Base-by-base conservation (phyloP, 2,329 filamentous ascomycete genomes). In the Cryphonectria radicalis region DNA sequence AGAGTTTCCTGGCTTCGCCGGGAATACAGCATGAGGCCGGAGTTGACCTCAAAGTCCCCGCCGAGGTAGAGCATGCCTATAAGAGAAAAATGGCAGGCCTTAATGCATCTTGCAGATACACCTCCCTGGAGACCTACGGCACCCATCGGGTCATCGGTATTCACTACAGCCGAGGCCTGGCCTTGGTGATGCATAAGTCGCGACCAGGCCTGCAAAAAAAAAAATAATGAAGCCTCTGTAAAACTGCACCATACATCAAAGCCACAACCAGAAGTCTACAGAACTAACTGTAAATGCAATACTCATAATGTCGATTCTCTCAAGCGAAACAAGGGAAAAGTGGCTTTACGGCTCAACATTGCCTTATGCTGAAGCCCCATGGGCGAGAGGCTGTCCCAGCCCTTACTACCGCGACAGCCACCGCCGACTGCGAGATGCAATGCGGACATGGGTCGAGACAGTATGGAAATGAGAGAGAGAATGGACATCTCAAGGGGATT, bases 381-480 rank as follows among this genome's bases (percentile, higher is more conserved):
- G 72, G 72, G 72, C 72, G 14, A 62, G 72, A 14, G 72, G 72
- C 4, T 73, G 70, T 19, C 72, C 72, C 2, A 73, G 66, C 17
- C 72, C 72, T 4, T 68, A 73, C 53, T 73, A 73, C n/a, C 40
- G 62, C 8, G 69, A 71, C n/a, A 73, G 69, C n/a, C 72, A 73
- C 55, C 50, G 72, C 17, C 63, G 22, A 43, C 55, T 73, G 1
- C 72, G 72, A n/a, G 64, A 72, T 37, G 72, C 72, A 13, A 73
- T 73, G 72, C 68, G 72, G 19, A 63, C 43, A 28, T 73, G 72
- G 72, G 72, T 73, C 14, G 72, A 73, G 4, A 68, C 72, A 57
- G 72, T 72, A 68, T 22, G 43, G 0, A n/a, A 37, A 46, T 6
- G 43, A 22, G 7, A 25, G 19, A 22, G 1, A 50, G 19, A 1